Base-by-base conservation (phyloP, 306 rosid species). In the apple (Malus domestica) region DNA sequence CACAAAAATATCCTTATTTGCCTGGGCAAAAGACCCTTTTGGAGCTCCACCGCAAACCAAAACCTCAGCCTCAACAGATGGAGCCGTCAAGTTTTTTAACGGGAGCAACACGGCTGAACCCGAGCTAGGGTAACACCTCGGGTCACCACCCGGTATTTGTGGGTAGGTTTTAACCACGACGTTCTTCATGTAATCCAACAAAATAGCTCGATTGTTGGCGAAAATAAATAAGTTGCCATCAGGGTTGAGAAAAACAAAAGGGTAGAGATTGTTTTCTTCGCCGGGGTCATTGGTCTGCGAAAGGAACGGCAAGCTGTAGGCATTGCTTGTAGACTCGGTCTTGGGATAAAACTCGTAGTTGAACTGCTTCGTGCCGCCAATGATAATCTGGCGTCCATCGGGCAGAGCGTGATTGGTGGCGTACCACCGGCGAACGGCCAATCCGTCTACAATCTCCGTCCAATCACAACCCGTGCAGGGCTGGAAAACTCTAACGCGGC, bases 81-180 rank as follows among this genome's bases (percentile, higher is more conserved):
- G 20, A 0, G 86, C 57, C 29, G 78, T 70, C 2, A 81, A 27
- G 27, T 80, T 86, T 58, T 58, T 83, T 4, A 92, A 6, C 1
- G 97, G 97, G 1, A 91, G 83, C 72, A 91, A 59, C 10, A 91
- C 94, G 1, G 87, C 92, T 0, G 97, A 91, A 7, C 97, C 97
- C 0, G 91, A 70, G 55, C 95, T 91, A 30, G 97, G 97, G 46
- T 89, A 91, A 22, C 75, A 69, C 76, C 92, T 79, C 0, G 97
- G 94, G 1, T 91, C 87, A 0, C 94, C 92, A 19, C 87, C 97
- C 0, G 93, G 92, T 0, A 89, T 69, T 2, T 29, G 35, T 2
- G 94, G 94, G 80, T 81, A 91, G 0, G 81, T 77, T 40, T 83
- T 85, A 9, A 91, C 74, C 3, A 87, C 74, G 10, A 4, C 23